Percentiles rank a stretch among this genome's conserved stretches.
Conservation (phyloP, 352 stramenopile species). For the Globisporangium paroecandrum region DNA sequence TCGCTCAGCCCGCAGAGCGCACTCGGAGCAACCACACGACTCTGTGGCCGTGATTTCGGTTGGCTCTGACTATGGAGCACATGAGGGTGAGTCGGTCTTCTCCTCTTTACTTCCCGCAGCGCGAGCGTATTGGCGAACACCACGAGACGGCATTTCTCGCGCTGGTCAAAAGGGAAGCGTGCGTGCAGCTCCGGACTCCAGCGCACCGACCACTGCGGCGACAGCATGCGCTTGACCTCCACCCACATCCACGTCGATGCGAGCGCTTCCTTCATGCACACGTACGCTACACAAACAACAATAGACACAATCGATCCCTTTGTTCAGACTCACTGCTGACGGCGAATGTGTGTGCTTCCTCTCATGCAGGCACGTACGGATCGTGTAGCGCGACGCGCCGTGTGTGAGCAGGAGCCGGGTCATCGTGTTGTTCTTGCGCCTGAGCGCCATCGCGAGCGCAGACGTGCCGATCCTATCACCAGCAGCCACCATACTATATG, state of each 20-base stretch:
- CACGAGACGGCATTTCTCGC: slow-evolving; percentile 56
- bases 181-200: slow-evolving; percentile 54
- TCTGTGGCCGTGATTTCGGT: background rate
- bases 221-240: slow-evolving; percentile 45
- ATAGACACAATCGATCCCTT: background rate
- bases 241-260: slow-evolving; percentile 29
- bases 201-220: slow-evolving; percentile 47
- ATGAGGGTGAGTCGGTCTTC: background rate
- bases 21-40: background rate
- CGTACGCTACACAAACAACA: slow-evolving; percentile 20
- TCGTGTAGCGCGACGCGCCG: slow-evolving; percentile 55
- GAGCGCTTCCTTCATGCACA: slow-evolving; percentile 22
- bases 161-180: slow-evolving; percentile 48
- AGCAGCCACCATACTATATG: background rate
- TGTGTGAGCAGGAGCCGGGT: slow-evolving; percentile 35
- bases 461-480: slow-evolving; percentile 42
- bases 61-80: background rate
- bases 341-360: background rate
- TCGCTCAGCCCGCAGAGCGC: background rate
- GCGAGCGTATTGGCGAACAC: slow-evolving; percentile 47
- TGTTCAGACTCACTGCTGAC: background rate
- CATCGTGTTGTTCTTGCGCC: slow-evolving; percentile 41
- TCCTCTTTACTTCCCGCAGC: slow-evolving; percentile 12
- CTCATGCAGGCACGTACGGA: slow-evolving; percentile 27
- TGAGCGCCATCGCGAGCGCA: slow-evolving; percentile 52